These are phyloP conservation scores for Phytophthora hibernalis DNA, from an alignment of 352 stramenopile genomes.

Conservation along the genomic window DNA sequence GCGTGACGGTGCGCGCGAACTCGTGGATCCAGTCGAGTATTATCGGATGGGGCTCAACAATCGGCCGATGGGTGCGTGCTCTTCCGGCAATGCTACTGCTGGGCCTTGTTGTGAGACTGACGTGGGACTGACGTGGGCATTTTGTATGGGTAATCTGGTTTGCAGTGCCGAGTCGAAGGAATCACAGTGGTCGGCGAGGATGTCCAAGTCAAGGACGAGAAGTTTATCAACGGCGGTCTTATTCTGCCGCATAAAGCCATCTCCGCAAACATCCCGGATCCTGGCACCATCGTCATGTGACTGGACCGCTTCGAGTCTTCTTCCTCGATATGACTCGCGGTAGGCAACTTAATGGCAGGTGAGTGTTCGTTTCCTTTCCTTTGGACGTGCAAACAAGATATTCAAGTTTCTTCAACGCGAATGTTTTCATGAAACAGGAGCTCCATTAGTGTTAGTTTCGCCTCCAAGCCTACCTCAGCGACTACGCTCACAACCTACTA, in stretches of 20 bases:
- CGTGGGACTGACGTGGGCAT: background rate
- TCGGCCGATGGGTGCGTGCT: conserved; percentile 77
- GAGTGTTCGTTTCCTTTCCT: conserved; percentile 6
- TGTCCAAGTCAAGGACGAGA: conserved; percentile 89
- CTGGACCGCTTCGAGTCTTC: too few relatives aligned
- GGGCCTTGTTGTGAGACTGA: background rate
- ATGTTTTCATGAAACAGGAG: conserved; percentile 31
- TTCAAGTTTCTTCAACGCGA: background rate
- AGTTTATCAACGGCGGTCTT: conserved; percentile 90
- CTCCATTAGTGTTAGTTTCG: conserved; percentile 19
- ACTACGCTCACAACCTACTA: conserved; percentile 16
- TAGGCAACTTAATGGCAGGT: background rate
- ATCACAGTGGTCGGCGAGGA: conserved; percentile 89
- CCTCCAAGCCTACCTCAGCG: conserved; percentile 13
- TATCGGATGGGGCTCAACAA: conserved; percentile 90
- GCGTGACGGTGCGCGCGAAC: conserved; percentile 80
- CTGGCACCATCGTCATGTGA: conserved; percentile 91
- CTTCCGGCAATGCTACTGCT: background rate
- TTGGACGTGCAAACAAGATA: conserved; percentile 24
- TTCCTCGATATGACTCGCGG: background rate
- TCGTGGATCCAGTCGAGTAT: conserved; percentile 91
- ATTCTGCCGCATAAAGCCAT: conserved; percentile 91
- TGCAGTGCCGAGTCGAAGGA: conserved; percentile 83
- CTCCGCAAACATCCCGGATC: conserved; percentile 83
- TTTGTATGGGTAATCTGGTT: background rate